These are phyloP conservation scores for Fragosphaeria purpurea DNA, from an alignment of 2,329 filamentous ascomycete species.

Conservation along the genomic window DNA sequence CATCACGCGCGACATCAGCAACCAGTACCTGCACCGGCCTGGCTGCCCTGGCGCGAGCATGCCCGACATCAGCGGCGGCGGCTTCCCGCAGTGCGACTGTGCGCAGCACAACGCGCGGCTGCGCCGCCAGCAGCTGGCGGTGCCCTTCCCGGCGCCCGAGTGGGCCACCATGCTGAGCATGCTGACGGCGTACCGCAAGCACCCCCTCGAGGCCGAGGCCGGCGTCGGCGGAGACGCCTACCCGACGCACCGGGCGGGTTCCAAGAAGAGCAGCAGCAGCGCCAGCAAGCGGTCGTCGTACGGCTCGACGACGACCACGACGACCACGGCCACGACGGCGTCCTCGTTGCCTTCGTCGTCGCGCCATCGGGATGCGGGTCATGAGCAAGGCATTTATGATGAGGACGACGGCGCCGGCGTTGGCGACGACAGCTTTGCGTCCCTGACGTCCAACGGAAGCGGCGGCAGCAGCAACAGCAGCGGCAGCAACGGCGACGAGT, in stretches of 20 bases:
- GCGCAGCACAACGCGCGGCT: conserved; percentile 26
- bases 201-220: conserved; percentile 19
- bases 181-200: conserved; percentile 41
- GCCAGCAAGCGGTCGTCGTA: conserved; percentile 12
- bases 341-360: conserved; percentile 1
- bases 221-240: conserved; percentile 3
- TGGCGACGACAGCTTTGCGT: conserved; percentile 15
- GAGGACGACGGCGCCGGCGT: conserved; percentile 16
- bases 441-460: conserved; percentile 15
- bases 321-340: conserved; percentile 5
- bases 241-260: neutral
- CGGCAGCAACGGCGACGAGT: conserved; percentile 9
- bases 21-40: conserved; percentile 37
- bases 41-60: conserved; percentile 31
- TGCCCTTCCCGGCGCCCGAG: conserved; percentile 48
- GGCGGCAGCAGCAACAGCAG: conserved; percentile 10
- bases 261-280: conserved; percentile 5
- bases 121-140: conserved; percentile 38
- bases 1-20: conserved; percentile 39
- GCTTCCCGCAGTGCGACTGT: conserved; percentile 36
- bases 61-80: neutral
- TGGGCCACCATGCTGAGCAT: conserved; percentile 50
- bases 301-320: conserved; percentile 7
- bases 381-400: conserved; percentile 15
- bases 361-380: neutral